Base-by-base conservation (phyloP, 2,329 filamentous ascomycete genomes). In the Ascochyta rabiei region DNA sequence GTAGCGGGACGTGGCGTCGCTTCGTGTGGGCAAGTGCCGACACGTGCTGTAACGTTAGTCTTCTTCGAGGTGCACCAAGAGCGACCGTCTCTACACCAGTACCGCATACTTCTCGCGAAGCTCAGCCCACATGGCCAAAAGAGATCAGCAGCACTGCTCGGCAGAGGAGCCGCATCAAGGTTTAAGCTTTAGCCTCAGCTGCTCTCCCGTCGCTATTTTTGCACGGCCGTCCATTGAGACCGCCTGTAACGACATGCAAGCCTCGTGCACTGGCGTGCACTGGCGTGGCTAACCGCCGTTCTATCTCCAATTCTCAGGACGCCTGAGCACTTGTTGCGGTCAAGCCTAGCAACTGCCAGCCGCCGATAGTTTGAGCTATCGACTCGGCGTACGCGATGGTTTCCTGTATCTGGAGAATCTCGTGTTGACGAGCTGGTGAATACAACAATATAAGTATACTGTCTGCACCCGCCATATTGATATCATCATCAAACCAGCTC, bases 131-230 rank as follows among this genome's bases (percentile, higher is more conserved):
- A 45, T 43, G 47, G 41, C 33, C 45, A 41, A 46, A 44, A 28
- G 30, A 48, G 33, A 53, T 53, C 45, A 42, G 21, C 50, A 15
- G 23, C 23, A 21, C 39, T 16, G 50, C 24, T 51, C 38, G 21
- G 48, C 43, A 48, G 42, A 34, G 28, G 50, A 53, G 50, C 53
- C 47, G 47, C 51, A 42, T 51, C 40, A 53, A 41, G 37, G 26
- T 41, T 57, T 44, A 61, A 61, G 56, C 56, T 56, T 60, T 53
- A 49, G 48, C 53, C 48, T 61, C 53, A 53, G 56, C 50, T 50
- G 53, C 59, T 57, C 59, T 63, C 60, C 59, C 59, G 53, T 56
- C 46, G 35, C 60, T 63, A 61, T 61, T 61, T 43, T 48, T 31
- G 52, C 52, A 41, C 35, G 13, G 52, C 13, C 40, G 45, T 49